A percentile compares a stretch with the other conserved stretches of the same genome.
Evolutionary conservation across 139 green algal species (phyloP).

Genomic region (Chlamydomonas asymmetrica): DNA sequence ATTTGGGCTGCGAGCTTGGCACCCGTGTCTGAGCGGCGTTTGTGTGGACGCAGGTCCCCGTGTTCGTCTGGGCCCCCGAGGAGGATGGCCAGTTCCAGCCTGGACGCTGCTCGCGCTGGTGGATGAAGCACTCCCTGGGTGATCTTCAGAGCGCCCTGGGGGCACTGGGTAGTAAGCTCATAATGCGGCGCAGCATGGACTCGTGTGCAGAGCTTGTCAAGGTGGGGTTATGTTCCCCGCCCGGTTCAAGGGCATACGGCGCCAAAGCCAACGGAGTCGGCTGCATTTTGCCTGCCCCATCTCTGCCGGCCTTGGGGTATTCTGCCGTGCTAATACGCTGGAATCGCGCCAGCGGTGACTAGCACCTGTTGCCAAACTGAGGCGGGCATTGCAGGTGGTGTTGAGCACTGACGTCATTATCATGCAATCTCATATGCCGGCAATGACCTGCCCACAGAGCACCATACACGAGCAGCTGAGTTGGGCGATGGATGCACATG

Average conservation of each 20-base stretch:
- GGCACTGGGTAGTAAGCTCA: slow-evolving; percentile 70
- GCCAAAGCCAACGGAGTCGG: too few species aligned
- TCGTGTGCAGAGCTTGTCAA: slow-evolving; percentile 55
- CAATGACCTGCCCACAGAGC: too few species aligned
- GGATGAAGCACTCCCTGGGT: slow-evolving; percentile 39
- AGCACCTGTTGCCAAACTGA: too few species aligned
- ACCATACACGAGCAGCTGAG: neutral
- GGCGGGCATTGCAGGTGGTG: too few species aligned
- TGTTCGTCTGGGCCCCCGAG: slow-evolving; percentile 90
- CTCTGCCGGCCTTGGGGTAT: too few species aligned
- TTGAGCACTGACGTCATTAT: too few species aligned
- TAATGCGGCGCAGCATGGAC: slow-evolving; percentile 62
- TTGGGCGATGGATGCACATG: too few species aligned
- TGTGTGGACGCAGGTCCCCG: slow-evolving; percentile 59
- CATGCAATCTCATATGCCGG: too few species aligned
- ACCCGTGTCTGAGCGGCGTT: neutral
- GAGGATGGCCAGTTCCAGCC: slow-evolving; percentile 96
- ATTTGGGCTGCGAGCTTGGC: slow-evolving; percentile 2
- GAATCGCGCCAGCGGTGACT: too few species aligned
- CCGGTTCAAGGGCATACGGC: too few species aligned
- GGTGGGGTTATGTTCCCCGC: neutral
- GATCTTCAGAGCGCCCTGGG: slow-evolving; percentile 50
- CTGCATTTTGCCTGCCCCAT: too few species aligned
- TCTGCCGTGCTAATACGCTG: too few species aligned
- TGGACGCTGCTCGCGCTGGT: slow-evolving; percentile 76